Percentiles rank a stretch among this genome's conserved stretches.
Evolutionary conservation across 1,284 basidiomycete species (phyloP).

Genomic region (Golubevia sp.): DNA sequence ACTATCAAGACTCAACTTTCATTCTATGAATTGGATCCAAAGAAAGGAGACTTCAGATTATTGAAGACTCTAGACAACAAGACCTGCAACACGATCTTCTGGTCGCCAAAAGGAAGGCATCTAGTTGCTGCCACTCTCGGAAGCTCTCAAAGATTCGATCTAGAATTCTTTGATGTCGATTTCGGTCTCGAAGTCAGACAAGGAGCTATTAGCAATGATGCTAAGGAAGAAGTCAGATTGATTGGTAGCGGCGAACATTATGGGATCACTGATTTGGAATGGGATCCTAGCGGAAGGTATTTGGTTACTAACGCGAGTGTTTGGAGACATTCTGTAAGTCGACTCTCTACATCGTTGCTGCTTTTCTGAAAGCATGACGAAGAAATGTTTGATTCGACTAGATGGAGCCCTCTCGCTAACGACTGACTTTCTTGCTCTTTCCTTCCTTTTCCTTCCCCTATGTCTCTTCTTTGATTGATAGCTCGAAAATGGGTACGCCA

Average conservation of each 20-base stretch:
- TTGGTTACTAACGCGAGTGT: conserved; percentile 55
- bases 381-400: no score
- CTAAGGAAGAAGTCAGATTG: conserved; percentile 56
- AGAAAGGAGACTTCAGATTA: conserved; percentile 58
- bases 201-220: conserved; percentile 33
- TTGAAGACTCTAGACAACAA: conserved; percentile 59
- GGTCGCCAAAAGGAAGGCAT: conserved; percentile 60
- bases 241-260: conserved; percentile 61
- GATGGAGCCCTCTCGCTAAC: no score
- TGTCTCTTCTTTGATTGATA: not conserved
- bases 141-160: conserved; percentile 55
- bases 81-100: conserved; percentile 59
- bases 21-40: conserved; percentile 57
- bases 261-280: conserved; percentile 61
- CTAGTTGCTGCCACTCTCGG: conserved; percentile 56
- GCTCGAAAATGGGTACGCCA: conserved; percentile 57
- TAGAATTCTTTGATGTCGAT: conserved; percentile 61
- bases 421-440: not conserved
- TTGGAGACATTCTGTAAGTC: conserved; percentile 49
- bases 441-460: not conserved
- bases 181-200: conserved; percentile 53
- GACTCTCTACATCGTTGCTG: no score
- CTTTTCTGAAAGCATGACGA: no score
- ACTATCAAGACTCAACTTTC: conserved; percentile 60
- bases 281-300: conserved; percentile 59